These are phyloP conservation scores for Cryptococcus sp. DNA, from an alignment of 1,284 basidiomycete genomes.

Conservation along the genomic window DNA sequence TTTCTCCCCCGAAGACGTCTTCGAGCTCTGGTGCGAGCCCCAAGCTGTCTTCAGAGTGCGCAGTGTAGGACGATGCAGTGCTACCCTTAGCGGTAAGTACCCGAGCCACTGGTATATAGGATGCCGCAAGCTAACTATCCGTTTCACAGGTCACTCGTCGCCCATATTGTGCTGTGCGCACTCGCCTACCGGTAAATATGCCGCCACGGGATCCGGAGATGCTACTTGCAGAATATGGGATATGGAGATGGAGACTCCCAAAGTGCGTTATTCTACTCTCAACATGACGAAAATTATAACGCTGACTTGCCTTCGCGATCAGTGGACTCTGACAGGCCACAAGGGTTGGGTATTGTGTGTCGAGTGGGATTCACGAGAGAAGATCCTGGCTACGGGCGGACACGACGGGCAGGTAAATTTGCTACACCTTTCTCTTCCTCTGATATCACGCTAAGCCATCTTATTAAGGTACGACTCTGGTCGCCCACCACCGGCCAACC, in stretches of 20 bases:
- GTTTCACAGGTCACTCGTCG: slow-evolving; percentile 72
- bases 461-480: slow-evolving; percentile 81
- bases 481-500: slow-evolving; percentile 84
- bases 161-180: slow-evolving; percentile 95
- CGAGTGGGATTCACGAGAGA: slow-evolving; percentile 93
- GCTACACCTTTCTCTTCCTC: not conserved
- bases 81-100: slow-evolving; percentile 75
- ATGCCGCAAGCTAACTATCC: not conserved
- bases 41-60: slow-evolving; percentile 95
- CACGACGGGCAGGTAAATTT: slow-evolving; percentile 77
- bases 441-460: not conserved
- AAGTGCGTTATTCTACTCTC: slow-evolving; percentile 46
- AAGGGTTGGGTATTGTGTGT: slow-evolving; percentile 95
- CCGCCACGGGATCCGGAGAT: slow-evolving; percentile 95
- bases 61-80: slow-evolving; percentile 89
- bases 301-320: too few species aligned
- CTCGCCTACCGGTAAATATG: slow-evolving; percentile 84
- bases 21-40: slow-evolving; percentile 84
- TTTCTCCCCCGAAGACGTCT: slow-evolving; percentile 82
- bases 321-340: slow-evolving; percentile 81
- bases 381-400: slow-evolving; percentile 86
- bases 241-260: slow-evolving; percentile 87
- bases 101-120: not conserved
- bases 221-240: slow-evolving; percentile 94
- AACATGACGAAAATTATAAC: not conserved